Base-by-base conservation (phyloP, 2,329 filamentous ascomycete species). In the Eutypella sp. region DNA sequence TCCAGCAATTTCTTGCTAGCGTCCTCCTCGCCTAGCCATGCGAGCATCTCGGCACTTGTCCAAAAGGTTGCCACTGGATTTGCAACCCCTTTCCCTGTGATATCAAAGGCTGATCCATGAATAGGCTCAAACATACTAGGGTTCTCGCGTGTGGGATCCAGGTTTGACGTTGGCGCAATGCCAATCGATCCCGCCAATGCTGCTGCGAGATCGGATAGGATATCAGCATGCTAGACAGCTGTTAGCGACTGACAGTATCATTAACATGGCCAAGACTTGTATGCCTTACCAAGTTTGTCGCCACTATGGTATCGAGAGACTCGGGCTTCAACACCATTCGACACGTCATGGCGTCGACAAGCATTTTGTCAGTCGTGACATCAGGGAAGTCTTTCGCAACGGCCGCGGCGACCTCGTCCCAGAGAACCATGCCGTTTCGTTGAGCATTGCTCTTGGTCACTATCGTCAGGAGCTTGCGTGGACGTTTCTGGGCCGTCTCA, bases 161-260 rank as follows among this genome's bases (percentile, higher is more conserved):
- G 69, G 54, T 86, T 87, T 41, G 74, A 79, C 0, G 83, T 86
- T 3, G 84, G 83, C 3, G 84, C 84, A 47, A 89, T 87, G 8
- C 85, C 84, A 49, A 88, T 87, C 2, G 78, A 83, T 0, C 84
- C 84, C 3, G 84, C 84, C 6, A 87, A 68, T 0, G 83, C 82
- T 13, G 85, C 84, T 5, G 84, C 85, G 18, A 88, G 69, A 56
- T 88, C 84, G 1, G 53, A 85, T 4, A 88, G 73, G 41, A 87
- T 85, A 50, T 87, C 83, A 5, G 81, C 82, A 49, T 74, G 71
- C 50, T 65, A 20, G 1, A 22, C 10, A 5, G 13, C 31, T 15
- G 3, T 33, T 39, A 40, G 24, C 19, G 5, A 41, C 22, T 16
- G 22, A 46, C 68, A 63, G 31, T n/a, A n/a, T n/a, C 27, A 10